Evolutionary conservation across 441 rosid genomes (phyloP).

Genomic region (Monsonia emarginata): DNA sequence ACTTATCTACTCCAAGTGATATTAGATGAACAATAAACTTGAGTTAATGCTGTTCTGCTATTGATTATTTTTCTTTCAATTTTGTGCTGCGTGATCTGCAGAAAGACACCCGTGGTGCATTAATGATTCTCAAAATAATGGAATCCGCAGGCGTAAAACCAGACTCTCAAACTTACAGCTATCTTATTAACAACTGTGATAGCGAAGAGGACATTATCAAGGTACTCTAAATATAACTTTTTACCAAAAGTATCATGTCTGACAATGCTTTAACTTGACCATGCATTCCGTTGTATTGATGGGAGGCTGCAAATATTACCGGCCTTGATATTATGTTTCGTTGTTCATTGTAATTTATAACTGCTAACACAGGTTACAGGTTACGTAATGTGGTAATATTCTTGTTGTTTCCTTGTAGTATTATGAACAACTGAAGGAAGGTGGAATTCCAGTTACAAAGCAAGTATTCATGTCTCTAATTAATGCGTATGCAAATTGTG

Average conservation of each 20-base stretch:
- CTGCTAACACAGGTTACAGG: background rate
- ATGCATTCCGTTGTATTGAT: background rate
- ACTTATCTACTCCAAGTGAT: background rate
- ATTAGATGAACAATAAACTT: background rate
- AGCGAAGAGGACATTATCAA: constrained; percentile 47
- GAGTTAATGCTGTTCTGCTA: background rate
- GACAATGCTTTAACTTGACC: background rate
- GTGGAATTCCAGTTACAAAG: constrained; percentile 44
- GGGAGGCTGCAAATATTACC: background rate
- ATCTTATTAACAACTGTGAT: constrained; percentile 45
- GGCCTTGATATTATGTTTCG: background rate
- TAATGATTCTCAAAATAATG: constrained; percentile 57
- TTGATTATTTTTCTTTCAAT: constrained; percentile 6
- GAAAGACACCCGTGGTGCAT: constrained; percentile 46
- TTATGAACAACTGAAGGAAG: constrained; percentile 34
- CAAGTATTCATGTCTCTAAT: constrained; percentile 53
- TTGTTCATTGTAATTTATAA: background rate
- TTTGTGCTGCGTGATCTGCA: constrained; percentile 26
- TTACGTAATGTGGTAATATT: background rate
- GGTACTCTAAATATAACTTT: constrained; percentile 33
- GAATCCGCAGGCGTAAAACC: constrained; percentile 52
- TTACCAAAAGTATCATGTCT: constrained; percentile 8
- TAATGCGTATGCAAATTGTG: constrained; percentile 58
- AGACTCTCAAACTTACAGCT: constrained; percentile 57
- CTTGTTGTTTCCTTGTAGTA: constrained; percentile 37